A percentile compares a stretch with the other conserved stretches of the same genome.
These are phyloP conservation scores for Aspergillus arachidicola DNA, from an alignment of 2,329 filamentous ascomycete species.

Conservation along the genomic window DNA sequence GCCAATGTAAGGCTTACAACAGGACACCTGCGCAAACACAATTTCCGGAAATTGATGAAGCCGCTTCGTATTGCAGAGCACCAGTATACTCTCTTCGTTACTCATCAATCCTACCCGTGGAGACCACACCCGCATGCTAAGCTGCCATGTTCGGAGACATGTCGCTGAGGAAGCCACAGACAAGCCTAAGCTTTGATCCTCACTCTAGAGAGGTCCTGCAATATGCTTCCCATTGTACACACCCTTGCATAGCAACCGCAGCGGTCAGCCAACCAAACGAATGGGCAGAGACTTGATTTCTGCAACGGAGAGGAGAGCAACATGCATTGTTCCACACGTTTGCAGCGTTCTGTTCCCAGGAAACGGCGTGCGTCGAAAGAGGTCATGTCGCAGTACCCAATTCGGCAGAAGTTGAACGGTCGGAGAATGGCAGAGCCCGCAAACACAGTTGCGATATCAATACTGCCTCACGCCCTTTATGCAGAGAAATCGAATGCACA, in stretches of 20 bases:
- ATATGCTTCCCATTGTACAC: slow-evolving; percentile 29
- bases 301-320: slow-evolving; percentile 15
- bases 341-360: background rate
- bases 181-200: slow-evolving; percentile 94
- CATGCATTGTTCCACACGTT: slow-evolving; percentile 5
- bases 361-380: slow-evolving; percentile 1
- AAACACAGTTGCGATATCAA: slow-evolving; percentile 18
- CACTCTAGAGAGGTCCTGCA: slow-evolving; percentile 85
- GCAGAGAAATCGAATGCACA: slow-evolving; percentile 13
- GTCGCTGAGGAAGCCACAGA: slow-evolving; percentile 53
- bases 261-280: slow-evolving; percentile 5
- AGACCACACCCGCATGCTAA: slow-evolving; percentile 8
- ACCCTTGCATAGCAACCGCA: slow-evolving; percentile 3
- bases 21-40: slow-evolving; percentile 11
- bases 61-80: slow-evolving; percentile 13
- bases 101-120: slow-evolving; percentile 16
- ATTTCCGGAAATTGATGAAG: slow-evolving; percentile 9
- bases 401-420: slow-evolving; percentile 20
- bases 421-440: slow-evolving; percentile 11
- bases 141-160: slow-evolving; percentile 6
- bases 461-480: slow-evolving; percentile 16
- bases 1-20: slow-evolving; percentile 4
- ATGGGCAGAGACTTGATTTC: slow-evolving; percentile 13
- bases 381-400: background rate
- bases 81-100: slow-evolving; percentile 19